Percentiles rank a stretch among this genome's conserved stretches.
Conservation (phyloP, 1,284 basidiomycete genomes). For the Phylloboletellus chloephorus region DNA sequence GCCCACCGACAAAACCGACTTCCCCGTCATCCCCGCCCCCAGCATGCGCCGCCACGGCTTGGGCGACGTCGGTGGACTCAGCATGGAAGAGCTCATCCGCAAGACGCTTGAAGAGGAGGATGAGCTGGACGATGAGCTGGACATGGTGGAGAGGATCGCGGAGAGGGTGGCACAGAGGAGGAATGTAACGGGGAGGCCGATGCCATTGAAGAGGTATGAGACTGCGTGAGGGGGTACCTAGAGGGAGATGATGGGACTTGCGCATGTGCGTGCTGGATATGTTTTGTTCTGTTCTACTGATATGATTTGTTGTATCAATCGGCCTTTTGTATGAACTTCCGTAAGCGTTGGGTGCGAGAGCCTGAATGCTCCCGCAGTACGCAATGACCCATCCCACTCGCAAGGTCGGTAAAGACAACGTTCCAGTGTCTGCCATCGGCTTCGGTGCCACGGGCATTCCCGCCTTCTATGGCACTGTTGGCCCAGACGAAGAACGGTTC, state of each 20-base stretch:
- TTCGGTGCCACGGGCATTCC: conserved; percentile 39
- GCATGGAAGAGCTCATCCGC: conserved; percentile 83
- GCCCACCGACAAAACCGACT: conserved; percentile 32
- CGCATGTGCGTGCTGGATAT: not conserved
- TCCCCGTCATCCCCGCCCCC: conserved; percentile 51
- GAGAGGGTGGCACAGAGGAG: conserved; percentile 56
- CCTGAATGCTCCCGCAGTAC: too few species aligned
- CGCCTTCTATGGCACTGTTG: conserved; percentile 32
- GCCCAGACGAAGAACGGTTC: conserved; percentile 40
- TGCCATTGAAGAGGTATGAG: conserved; percentile 59
- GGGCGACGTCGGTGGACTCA: conserved; percentile 54
- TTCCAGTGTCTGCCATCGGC: conserved; percentile 31
- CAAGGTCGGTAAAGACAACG: conserved; percentile 27
- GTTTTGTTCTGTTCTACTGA: not conserved
- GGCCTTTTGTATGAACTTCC: conserved; percentile 3
- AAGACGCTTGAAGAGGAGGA: conserved; percentile 55
- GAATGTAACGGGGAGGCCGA: conserved; percentile 40
- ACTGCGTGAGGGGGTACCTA: conserved; percentile 38
- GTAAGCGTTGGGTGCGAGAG: too few species aligned
- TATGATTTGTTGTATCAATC: conserved; percentile 3
- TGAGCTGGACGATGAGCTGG: conserved; percentile 41
- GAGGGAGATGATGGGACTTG: not conserved
- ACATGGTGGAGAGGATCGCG: conserved; percentile 52
- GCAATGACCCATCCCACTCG: conserved; percentile 23
- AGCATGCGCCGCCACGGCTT: conserved; percentile 58